These are phyloP conservation scores for Dactylella cylindrospora DNA, from an alignment of 2,329 filamentous ascomycete species.

Conservation along the genomic window DNA sequence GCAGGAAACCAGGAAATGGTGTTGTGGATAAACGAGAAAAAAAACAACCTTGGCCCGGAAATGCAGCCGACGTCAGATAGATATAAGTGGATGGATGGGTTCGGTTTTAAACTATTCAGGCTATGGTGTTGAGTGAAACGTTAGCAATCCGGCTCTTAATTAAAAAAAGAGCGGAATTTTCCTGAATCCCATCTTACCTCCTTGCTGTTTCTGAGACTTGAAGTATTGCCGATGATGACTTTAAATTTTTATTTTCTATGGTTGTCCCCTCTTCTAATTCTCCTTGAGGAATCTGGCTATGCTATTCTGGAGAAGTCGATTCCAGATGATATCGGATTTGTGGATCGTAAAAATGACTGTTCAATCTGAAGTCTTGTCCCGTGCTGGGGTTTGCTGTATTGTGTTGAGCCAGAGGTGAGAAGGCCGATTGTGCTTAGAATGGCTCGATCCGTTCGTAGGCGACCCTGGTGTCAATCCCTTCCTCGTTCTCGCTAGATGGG, in stretches of 20 bases:
- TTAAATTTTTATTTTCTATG: not conserved
- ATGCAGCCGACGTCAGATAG: conserved; percentile 33
- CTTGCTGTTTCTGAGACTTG: conserved; percentile 2
- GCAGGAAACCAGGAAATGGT: too few species aligned
- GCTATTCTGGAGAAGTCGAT: conserved; percentile 9
- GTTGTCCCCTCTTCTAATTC: not conserved
- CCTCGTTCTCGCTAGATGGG: too few species aligned
- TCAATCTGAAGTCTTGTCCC: conserved; percentile 6
- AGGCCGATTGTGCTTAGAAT: conserved; percentile 17
- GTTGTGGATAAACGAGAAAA: conserved; percentile 12
- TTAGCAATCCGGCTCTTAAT: conserved; percentile 32
- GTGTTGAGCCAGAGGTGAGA: conserved; percentile 32
- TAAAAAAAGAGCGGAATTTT: conserved; percentile 25
- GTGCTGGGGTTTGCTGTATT: conserved; percentile 6
- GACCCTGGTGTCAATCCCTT: conserved; percentile 11
- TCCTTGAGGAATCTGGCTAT: too few species aligned
- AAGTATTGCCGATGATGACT: not conserved
- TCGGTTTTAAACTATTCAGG: not conserved
- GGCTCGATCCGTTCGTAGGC: conserved; percentile 20
- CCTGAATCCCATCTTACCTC: conserved; percentile 17
- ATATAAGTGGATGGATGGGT: not conserved
- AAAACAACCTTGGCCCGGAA: conserved; percentile 30
- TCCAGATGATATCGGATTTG: not conserved
- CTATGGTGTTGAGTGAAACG: too few species aligned
- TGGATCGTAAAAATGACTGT: conserved; percentile 18